Base-by-base conservation (phyloP, 371 early-diverging fungal genomes). In the Mucor saturninus region DNA sequence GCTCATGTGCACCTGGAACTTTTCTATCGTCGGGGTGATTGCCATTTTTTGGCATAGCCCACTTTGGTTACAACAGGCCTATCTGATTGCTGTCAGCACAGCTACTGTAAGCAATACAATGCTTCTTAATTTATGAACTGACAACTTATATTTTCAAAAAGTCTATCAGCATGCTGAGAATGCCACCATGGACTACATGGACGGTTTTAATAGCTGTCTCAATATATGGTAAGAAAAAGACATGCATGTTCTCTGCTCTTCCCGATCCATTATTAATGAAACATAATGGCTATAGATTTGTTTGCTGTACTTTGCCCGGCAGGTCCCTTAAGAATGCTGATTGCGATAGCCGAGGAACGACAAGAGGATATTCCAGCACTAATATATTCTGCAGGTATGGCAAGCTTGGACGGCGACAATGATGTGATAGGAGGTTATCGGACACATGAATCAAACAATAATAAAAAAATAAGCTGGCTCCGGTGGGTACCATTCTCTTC, bases 161-260 rank as follows among this genome's bases (percentile, higher is more conserved):
- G 70, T 61, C 70, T 0, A 58, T 70, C 28, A 70, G 66, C 35
- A 48, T 66, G 51, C 37, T 66, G 10, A 62, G 54, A 35, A 61
- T 70, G 59, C 70, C 70, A 10, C 56, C 59, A 15, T 70, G 70
- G 70, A 70, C 70, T 5, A 66, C 62, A 28, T 62, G 63, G 66
- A 65, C 70, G 26, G 63, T 70, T 5, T 59, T 70, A 40, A 62
- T 70, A n/a, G 69, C 58, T 21, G 54, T 69, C 6, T 56, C 69
- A 35, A 31, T 65, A 35, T 69, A 69, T 49, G 69, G 65, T 65
- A 58, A 53, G 29, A 1, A 30, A 13, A n/a, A 13, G 28, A 26
- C 2, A 26, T 40, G 28, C 7, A 40, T 54, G 26, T 45, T 45
- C 14, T 10, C 5, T 54, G n/a, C 53, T 11, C 1, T 10, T n/a